These are phyloP conservation scores for Alternaria gaisen DNA, from an alignment of 2,329 filamentous ascomycete species.

Conservation along the genomic window DNA sequence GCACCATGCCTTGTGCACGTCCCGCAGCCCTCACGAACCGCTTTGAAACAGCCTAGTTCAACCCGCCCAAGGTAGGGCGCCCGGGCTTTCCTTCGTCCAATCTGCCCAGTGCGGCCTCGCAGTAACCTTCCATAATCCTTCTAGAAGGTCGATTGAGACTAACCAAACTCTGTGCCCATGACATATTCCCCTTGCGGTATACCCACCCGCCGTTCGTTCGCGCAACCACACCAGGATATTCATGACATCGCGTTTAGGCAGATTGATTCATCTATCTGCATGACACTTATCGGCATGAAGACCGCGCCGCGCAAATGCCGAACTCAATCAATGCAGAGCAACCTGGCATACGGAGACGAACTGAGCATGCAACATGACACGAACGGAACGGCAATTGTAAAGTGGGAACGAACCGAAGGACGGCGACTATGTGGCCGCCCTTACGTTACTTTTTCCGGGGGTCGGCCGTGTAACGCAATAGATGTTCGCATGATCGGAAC, in stretches of 20 bases:
- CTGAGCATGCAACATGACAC: slow-evolving; percentile 25
- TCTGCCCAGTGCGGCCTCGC: slow-evolving; percentile 2
- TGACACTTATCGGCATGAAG: slow-evolving; percentile 23
- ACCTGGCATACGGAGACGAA: slow-evolving; percentile 21
- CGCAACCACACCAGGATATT: slow-evolving; percentile 8
- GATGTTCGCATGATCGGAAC: slow-evolving; percentile 24
- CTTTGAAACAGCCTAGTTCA: slow-evolving; percentile 27
- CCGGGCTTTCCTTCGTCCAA: slow-evolving; percentile 8
- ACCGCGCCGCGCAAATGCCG: slow-evolving; percentile 18
- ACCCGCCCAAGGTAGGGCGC: slow-evolving; percentile 9
- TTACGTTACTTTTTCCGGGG: slow-evolving; percentile 19
- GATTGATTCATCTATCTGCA: not conserved
- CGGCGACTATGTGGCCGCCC: slow-evolving; percentile 9
- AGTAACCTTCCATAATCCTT: slow-evolving; percentile 21
- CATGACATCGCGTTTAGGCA: slow-evolving; percentile 8
- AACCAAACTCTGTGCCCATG: slow-evolving; percentile 9
- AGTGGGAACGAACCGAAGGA: not conserved
- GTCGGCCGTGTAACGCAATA: slow-evolving; percentile 14
- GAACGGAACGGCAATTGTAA: slow-evolving; percentile 10
- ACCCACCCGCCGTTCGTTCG: slow-evolving; percentile 21
- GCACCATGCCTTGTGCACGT: slow-evolving; percentile 4
- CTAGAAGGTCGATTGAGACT: slow-evolving; percentile 23
- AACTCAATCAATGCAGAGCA: slow-evolving; percentile 16
- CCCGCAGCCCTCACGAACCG: slow-evolving; percentile 12
- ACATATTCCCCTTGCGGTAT: slow-evolving; percentile 6